These are phyloP conservation scores for Pontederia paniculata DNA, from an alignment of 176 grass and related monocot species.

Conservation along the genomic window DNA sequence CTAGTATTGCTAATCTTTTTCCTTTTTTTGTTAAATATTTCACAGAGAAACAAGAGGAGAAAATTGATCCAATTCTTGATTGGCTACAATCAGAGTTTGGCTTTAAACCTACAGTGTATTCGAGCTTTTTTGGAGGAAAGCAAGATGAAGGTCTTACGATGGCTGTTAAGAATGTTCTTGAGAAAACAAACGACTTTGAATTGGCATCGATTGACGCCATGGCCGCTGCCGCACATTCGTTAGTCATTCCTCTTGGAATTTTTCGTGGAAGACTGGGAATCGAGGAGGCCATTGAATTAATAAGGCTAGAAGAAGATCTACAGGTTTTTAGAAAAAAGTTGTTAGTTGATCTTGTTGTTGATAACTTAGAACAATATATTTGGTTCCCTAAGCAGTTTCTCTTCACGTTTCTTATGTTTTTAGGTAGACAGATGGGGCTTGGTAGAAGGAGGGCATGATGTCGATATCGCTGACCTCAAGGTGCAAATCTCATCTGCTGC, in stretches of 20 bases:
- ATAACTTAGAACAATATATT: not conserved
- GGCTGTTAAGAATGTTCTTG: conserved; percentile 46
- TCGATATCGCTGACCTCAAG: conserved; percentile 85
- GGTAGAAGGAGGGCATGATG: conserved; percentile 96
- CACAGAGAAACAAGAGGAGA: conserved; percentile 79
- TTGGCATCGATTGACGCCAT: conserved; percentile 91
- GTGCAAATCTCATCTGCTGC: conserved; percentile 77
- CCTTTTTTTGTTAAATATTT: conserved; percentile 8
- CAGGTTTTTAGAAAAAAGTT: conserved; percentile 49
- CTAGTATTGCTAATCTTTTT: conserved; percentile 12
- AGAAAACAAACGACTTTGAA: conserved; percentile 53
- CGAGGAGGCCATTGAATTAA: conserved; percentile 81
- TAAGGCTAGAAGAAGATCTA: conserved; percentile 85
- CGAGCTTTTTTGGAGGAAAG: conserved; percentile 71
- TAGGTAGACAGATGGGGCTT: conserved; percentile 90
- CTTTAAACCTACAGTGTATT: conserved; percentile 51
- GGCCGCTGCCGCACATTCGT: conserved; percentile 72
- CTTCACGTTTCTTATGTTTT: not conserved
- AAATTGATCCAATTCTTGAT: conserved; percentile 72
- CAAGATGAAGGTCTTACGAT: conserved; percentile 56
- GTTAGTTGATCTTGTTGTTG: not conserved
- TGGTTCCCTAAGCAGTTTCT: conserved; percentile 10
- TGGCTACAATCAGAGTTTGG: conserved; percentile 83
- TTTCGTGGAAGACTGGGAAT: conserved; percentile 50
- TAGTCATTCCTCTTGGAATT: conserved; percentile 82